phyloP scores from a whole-genome alignment of 331 rosid genomes.

The Malus hybrid region DNA sequence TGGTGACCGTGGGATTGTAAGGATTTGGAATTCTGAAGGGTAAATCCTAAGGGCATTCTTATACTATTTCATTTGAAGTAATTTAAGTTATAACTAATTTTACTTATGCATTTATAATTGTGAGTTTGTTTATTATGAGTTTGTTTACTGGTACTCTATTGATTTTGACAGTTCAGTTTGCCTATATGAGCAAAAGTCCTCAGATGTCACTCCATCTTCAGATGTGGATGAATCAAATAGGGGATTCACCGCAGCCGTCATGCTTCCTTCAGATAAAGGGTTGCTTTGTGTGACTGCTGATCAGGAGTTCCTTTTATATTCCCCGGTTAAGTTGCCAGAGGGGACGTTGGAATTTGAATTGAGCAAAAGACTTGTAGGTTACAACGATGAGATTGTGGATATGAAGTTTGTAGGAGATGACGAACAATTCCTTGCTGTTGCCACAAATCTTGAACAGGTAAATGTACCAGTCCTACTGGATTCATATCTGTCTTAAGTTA shows the following conservation, averaged over 20 bases:
- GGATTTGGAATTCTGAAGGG: conserved; percentile 93
- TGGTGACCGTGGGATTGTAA: conserved; percentile 84
- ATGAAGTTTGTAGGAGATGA: conserved; percentile 87
- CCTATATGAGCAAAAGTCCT: conserved; percentile 78
- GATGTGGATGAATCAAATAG: conserved; percentile 58
- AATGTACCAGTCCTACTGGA: neutral
- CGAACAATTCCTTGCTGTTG: conserved; percentile 82
- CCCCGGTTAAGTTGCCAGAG: conserved; percentile 41
- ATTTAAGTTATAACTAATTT: neutral
- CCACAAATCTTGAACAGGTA: conserved; percentile 96
- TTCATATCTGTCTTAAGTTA: conserved; percentile 2
- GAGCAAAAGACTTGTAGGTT: conserved; percentile 78
- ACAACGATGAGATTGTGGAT: conserved; percentile 89
- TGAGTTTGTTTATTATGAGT: conserved; percentile 7
- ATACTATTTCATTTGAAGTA: neutral
- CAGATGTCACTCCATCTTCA: conserved; percentile 51
- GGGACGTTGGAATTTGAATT: conserved; percentile 39
- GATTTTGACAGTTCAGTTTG: conserved; percentile 69
- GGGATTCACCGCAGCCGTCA: conserved; percentile 72
- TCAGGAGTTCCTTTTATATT: conserved; percentile 80
- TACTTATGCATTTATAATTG: neutral
- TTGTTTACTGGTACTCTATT: conserved; percentile 14
- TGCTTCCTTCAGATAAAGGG: conserved; percentile 67
- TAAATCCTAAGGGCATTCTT: conserved; percentile 16
- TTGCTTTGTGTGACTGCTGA: conserved; percentile 93